Evolutionary conservation across 306 rosid species (phyloP).

Genomic region (Castanea crenata): DNA sequence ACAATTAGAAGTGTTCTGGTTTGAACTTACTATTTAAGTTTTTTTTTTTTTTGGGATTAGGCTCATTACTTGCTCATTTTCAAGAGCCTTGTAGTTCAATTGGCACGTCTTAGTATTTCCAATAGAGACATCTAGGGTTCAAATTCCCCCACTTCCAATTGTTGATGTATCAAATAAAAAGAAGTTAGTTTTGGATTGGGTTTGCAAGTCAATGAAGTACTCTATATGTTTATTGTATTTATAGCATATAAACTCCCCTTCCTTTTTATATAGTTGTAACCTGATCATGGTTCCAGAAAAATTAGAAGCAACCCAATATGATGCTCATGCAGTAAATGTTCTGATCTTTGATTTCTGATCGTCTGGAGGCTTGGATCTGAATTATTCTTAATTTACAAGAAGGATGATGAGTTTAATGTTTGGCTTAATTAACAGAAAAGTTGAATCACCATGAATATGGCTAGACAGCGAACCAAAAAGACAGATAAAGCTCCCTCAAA

Average conservation of each 20-base stretch:
- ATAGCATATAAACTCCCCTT: background rate
- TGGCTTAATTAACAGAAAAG: slow-evolving; percentile 29
- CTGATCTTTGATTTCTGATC: background rate
- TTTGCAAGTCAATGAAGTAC: background rate
- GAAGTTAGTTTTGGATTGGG: background rate
- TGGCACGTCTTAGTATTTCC: too few species aligned
- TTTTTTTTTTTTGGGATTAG: too few species aligned
- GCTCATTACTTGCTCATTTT: too few species aligned
- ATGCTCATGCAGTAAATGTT: slow-evolving; percentile 14
- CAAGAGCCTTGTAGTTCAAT: too few species aligned
- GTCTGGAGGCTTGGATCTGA: background rate
- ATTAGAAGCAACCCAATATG: slow-evolving; percentile 1
- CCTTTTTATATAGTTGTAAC: background rate
- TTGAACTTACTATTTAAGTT: background rate
- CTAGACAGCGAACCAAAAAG: slow-evolving; percentile 23
- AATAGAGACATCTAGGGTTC: too few species aligned
- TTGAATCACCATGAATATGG: slow-evolving; percentile 40
- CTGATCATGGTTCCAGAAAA: background rate
- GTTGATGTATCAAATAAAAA: too few species aligned
- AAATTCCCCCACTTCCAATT: too few species aligned
- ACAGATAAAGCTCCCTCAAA: slow-evolving; percentile 37
- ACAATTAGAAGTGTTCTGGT: background rate
- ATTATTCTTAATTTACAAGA: slow-evolving; percentile 3
- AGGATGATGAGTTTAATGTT: background rate
- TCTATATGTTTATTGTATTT: background rate